phyloP scores from a whole-genome alignment of 495 filamentous ascomycete species.

The Diplogelasinospora grovesii region DNA sequence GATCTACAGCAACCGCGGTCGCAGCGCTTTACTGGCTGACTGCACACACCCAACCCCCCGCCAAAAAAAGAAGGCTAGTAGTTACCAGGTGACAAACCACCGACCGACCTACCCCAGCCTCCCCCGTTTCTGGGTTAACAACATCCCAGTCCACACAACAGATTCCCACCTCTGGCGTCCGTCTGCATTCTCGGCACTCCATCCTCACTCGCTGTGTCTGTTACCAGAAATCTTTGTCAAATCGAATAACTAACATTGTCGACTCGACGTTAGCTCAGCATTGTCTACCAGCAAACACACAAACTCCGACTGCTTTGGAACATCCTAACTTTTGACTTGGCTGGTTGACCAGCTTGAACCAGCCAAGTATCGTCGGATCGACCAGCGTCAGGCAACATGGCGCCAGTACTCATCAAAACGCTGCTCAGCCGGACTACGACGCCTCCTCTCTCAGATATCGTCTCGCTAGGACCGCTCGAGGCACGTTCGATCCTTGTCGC shows the following conservation, averaged over 20 bases:
- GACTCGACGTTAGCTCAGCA: too few species aligned
- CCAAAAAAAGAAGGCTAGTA: background rate
- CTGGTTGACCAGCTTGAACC: conserved; percentile 21
- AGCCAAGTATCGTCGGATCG: conserved; percentile 9
- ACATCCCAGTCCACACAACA: conserved; percentile 1
- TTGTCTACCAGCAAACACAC: background rate
- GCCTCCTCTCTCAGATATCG: conserved; percentile 13
- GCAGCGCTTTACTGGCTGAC: too few species aligned
- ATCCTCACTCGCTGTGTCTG: too few species aligned
- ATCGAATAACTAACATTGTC: too few species aligned
- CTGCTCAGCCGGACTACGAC: conserved; percentile 4
- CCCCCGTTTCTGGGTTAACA: conserved; percentile 28
- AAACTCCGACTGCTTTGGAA: background rate
- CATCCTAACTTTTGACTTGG: conserved; percentile 7
- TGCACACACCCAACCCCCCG: background rate
- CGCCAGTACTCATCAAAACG: conserved; percentile 19
- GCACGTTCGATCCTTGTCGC: conserved; percentile 32
- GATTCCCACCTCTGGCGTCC: background rate
- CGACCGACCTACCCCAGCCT: conserved; percentile 13
- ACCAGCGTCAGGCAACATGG: conserved; percentile 14
- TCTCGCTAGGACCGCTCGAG: conserved; percentile 33
- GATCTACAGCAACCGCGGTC: too few species aligned
- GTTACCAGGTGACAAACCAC: too few species aligned
- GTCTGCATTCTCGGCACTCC: too few species aligned
- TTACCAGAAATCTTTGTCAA: background rate